Evolutionary conservation across 495 filamentous ascomycete species (phyloP), one percentile per base, ranked within the genome.

Genomic region (Aspergillus saccharolyticus): DNA sequence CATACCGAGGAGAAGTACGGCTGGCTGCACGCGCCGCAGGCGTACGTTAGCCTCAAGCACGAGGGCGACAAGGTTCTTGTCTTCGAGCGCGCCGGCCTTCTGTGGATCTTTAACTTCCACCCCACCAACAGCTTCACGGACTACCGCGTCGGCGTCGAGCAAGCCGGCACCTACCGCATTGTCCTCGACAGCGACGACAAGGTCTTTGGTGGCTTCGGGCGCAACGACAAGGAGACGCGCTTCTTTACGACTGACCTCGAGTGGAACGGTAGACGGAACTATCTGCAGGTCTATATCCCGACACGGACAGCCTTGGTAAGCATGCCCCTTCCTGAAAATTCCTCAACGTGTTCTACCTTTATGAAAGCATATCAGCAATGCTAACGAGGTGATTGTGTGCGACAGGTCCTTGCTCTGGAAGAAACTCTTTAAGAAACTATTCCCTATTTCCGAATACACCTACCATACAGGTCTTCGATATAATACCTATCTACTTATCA

Each of bases 71-170:
- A 97, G 76, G 89, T 97, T 18, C 82, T 98, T 59, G 92, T 95
- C 51, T 98, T 97, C 70, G 94, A 98, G 76, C 84, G 94, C 21
- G 94, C 85, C 3, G 91, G 91, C 0, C 70, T 96, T 44, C 76
- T 98, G 30, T 98, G 89, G 82, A 83, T 96, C 62, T 97, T 98
- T 80, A 98, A 98, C 73, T 96, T 96, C 80, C 85, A 97, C 68
- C 86, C 89, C 5, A 82, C 82, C n/a, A 65, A 87, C 44, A 96
- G 90, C 78, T 98, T 87, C 69, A 84, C 90, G 17, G 95, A 97
- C 68, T 98, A 96, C 66, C 81, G 95, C 18, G 85, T 97, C 55
- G 94, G 94, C 0, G 81, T 98, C 48, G 89, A 97, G 51, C 75
- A 80, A 10, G 68, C 85, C 1, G 94, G 94, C 18, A 96, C 89